Base-by-base conservation (phyloP, 805 yeast species). In the Naumovozyma baii region DNA sequence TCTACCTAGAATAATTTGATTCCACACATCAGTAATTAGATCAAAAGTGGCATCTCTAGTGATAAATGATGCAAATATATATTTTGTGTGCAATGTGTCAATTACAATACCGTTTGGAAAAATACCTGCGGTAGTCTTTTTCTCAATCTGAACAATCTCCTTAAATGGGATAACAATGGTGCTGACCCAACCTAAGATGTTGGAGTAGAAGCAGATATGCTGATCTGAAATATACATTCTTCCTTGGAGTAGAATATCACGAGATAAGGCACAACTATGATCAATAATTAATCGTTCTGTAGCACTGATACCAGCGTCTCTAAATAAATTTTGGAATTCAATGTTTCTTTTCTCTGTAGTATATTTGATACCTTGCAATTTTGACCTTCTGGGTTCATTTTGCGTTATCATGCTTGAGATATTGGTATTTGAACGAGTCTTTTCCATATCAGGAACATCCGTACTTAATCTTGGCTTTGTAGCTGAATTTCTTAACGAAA, bases 181-280 rank as follows among this genome's bases (percentile, higher is more conserved):
- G 4, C 84, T 80, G 0, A 77, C 80, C 72, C 82, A 72, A 0
- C 87, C 87, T 42, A 81, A 63, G 36, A 81, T 73, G 47, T 78
- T 80, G 1, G 85, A 77, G 44, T 78, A 76, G 58, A 81, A 81
- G 47, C 81, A 73, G 14, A 81, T 59, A 48, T 70, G 71, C 40
- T 67, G 66, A 41, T 75, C 76, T 31, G 79, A 70, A 7, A 81
- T 61, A 54, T 75, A 80, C 55, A 81, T 55, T 45, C 74, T 69
- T n/a, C 90, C 90, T 48, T 81, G 90, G 16, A 79, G 67, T 20
- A 81, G 61, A 30, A 81, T 77, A 49, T 81, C 87, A 37, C 73
- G 67, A n/a, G 80, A 77, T 25, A 74, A 63, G 0, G 90, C 90
- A 62, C 90, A 80, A 19, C 76, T 70, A 49, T 66, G 78, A 48